Conservation (phyloP, 2,329 filamentous ascomycete species). For the Alternaria tenuissima region DNA sequence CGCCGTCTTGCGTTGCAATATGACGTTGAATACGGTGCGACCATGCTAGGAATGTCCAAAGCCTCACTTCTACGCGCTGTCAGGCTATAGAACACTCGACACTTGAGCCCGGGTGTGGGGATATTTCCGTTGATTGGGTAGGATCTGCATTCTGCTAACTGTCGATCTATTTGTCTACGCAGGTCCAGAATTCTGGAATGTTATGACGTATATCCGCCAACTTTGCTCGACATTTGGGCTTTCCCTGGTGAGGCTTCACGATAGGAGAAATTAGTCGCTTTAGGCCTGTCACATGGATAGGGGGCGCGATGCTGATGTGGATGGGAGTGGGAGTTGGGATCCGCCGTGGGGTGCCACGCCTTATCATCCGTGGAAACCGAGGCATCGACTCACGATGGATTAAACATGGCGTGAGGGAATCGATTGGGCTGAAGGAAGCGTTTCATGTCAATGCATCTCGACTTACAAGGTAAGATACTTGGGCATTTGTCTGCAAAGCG, state of each 20-base stretch:
- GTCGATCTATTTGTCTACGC: conserved; percentile 29
- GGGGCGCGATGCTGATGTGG: conserved; percentile 9
- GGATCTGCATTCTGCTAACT: conserved; percentile 20
- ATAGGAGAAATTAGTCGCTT: conserved; percentile 14
- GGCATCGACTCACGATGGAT: background rate
- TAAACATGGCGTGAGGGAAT: background rate
- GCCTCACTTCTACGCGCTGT: conserved; percentile 21
- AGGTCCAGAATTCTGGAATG: conserved; percentile 22
- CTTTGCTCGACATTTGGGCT: conserved; percentile 5
- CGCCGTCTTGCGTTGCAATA: conserved; percentile 1
- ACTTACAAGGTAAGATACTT: background rate
- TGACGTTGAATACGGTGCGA: conserved; percentile 10
- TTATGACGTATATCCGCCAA: conserved; percentile 27
- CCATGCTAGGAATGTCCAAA: conserved; percentile 18
- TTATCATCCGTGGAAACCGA: conserved; percentile 19
- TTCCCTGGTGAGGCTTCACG: conserved; percentile 6
- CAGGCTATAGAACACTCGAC: conserved; percentile 1
- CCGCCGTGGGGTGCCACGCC: conserved; percentile 25
- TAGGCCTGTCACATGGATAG: conserved; percentile 13
- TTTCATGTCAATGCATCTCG: conserved; percentile 2
- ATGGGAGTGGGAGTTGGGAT: conserved; percentile 13
- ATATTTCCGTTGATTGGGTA: conserved; percentile 4
- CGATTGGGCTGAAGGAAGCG: conserved; percentile 2
- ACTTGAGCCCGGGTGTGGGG: conserved; percentile 1
- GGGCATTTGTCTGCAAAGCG: background rate